phyloP scores from a whole-genome alignment of 1,139 yeast species.

The Geotrichum histeridarum region DNA sequence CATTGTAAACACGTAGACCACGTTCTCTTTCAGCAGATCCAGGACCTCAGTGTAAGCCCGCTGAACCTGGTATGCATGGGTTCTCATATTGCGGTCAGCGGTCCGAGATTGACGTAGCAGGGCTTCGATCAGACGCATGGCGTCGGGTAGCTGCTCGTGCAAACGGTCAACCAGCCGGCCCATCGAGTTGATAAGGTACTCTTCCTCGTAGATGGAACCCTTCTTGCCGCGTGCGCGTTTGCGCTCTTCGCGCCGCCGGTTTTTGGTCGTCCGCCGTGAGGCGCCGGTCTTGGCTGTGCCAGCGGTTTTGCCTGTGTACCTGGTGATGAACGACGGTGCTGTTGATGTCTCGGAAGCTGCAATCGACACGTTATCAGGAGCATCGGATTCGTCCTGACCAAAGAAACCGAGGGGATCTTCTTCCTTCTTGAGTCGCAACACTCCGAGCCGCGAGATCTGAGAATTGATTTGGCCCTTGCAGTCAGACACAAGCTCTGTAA shows the following conservation, averaged over 20 bases:
- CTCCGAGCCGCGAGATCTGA: conserved; percentile 78
- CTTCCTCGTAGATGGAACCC: conserved; percentile 96
- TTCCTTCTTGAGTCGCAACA: conserved; percentile 72
- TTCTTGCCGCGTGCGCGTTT: conserved; percentile 95
- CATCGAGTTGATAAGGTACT: conserved; percentile 80
- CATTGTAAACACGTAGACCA: conserved; percentile 70
- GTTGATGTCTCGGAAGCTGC: conserved; percentile 95
- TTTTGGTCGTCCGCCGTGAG: conserved; percentile 84
- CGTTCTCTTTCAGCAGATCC: conserved; percentile 50
- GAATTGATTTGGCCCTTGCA: conserved; percentile 80
- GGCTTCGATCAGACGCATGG: conserved; percentile 65
- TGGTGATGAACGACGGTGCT: conserved; percentile 85
- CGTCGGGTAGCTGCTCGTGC: conserved; percentile 70
- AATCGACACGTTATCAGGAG: conserved; percentile 85
- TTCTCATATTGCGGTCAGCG: conserved; percentile 44
- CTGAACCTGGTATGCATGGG: conserved; percentile 81
- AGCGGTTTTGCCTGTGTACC: conserved; percentile 91
- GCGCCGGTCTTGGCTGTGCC: conserved; percentile 98
- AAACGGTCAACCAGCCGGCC: conserved; percentile 84
- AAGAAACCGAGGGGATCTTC: conserved; percentile 83
- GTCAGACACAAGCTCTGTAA: conserved; percentile 87
- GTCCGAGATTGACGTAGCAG: conserved; percentile 54
- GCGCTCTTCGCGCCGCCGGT: conserved; percentile 89
- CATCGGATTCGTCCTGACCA: conserved; percentile 49
- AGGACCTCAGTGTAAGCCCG: conserved; percentile 58